Percentiles rank a stretch among this genome's conserved stretches.
Conservation (phyloP, 192 early-diverging fungal species). For the Coemansia sp. region DNA sequence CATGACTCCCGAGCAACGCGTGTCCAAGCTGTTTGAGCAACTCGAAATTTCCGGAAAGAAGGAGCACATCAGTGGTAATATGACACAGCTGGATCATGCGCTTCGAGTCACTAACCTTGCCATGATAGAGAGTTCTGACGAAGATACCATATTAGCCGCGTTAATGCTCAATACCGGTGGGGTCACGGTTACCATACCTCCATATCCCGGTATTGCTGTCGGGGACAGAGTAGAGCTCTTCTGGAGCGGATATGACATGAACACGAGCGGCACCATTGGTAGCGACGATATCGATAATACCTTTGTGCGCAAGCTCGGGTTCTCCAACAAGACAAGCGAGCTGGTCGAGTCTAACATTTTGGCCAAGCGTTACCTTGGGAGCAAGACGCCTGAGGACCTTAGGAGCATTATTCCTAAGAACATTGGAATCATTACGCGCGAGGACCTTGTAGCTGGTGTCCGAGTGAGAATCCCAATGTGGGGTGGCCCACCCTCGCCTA, state of each 20-base stretch:
- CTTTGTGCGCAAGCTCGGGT: slow-evolving; percentile 45
- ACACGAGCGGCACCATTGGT: background rate
- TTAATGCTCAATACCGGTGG: slow-evolving; percentile 59
- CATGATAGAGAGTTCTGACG: slow-evolving; percentile 25
- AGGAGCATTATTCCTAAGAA: slow-evolving; percentile 35
- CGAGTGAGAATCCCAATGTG: background rate
- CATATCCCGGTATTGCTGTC: no score
- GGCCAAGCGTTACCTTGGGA: slow-evolving; percentile 59
- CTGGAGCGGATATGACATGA: no score
- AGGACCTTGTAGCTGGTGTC: no score
- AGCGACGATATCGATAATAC: slow-evolving; percentile 46
- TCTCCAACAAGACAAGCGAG: slow-evolving; percentile 56
- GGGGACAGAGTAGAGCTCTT: no score
- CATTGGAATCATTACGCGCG: no score
- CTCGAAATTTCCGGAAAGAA: no score
- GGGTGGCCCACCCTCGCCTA: slow-evolving; percentile 55
- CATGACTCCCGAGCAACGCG: no score
- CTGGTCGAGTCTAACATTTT: slow-evolving; percentile 62
- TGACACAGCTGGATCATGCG: no score
- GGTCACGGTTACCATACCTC: no score
- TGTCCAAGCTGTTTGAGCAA: no score
- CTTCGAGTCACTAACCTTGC: no score
- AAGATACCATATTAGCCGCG: slow-evolving; percentile 58
- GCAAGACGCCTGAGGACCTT: background rate
- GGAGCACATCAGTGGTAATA: no score